Conservation (phyloP, 805 yeast genomes). For the Myxozyma lipomycoides region DNA sequence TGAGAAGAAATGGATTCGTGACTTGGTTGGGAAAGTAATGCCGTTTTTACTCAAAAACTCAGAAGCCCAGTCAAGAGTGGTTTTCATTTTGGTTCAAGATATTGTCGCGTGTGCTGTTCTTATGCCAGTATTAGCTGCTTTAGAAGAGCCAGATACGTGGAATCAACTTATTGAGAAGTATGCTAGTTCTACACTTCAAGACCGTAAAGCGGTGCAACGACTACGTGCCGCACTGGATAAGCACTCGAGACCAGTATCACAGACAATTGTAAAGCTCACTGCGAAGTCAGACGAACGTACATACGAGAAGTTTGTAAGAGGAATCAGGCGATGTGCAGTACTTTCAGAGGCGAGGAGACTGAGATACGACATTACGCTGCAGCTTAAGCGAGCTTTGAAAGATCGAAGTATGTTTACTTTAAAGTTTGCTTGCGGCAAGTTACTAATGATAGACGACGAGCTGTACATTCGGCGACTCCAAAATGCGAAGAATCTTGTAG, state of each 20-base stretch:
- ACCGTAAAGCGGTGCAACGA: constrained; percentile 67
- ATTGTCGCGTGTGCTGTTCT: constrained; percentile 57
- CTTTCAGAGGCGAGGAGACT: constrained; percentile 48
- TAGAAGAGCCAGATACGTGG: constrained; percentile 72
- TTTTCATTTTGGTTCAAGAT: constrained; percentile 54
- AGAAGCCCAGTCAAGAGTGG: constrained; percentile 46
- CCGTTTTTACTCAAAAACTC: constrained; percentile 47
- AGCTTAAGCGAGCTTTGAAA: constrained; percentile 43
- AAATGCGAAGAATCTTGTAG: constrained; percentile 36
- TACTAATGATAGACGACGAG: constrained; percentile 33
- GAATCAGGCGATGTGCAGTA: constrained; percentile 37
- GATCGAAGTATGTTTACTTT: constrained; percentile 27
- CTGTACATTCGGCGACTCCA: constrained; percentile 32
- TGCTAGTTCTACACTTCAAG: constrained; percentile 63
- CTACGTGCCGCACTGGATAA: constrained; percentile 65
- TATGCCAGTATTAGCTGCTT: constrained; percentile 47
- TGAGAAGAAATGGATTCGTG: constrained; percentile 50
- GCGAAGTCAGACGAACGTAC: constrained; percentile 42
- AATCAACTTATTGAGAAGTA: constrained; percentile 58
- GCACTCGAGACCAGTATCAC: constrained; percentile 40
- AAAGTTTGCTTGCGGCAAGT: background rate
- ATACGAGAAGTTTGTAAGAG: constrained; percentile 43
- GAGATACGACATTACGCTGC: constrained; percentile 47
- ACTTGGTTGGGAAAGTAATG: constrained; percentile 42
- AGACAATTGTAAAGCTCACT: constrained; percentile 36